Evolutionary conservation across 192 early-diverging fungal genomes (phyloP), one percentile per base, ranked within the genome.

Genomic region (Coemansia sp.): DNA sequence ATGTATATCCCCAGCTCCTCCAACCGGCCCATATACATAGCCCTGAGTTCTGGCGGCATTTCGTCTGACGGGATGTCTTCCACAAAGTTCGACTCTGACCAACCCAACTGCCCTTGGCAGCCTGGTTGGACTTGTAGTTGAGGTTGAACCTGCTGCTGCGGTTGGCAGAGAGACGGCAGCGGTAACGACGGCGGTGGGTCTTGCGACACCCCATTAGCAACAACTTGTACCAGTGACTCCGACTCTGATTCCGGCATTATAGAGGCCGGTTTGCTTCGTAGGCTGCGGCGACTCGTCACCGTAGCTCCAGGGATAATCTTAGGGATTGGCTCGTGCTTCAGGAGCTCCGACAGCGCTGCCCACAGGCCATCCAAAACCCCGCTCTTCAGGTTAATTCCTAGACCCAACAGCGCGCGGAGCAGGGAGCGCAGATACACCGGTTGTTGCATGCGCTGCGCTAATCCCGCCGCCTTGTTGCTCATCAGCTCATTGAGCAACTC

Each of bases 391-490:
- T 60, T 51, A 20, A 75, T 24, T 6, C 76, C 80, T 4, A 83
- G 67, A 12, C 80, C 80, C 59, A 83, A 20, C 52, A 83, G 70
- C 24, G 70, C 46, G 15, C 76, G 76, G 11, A 78, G 20, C 46
- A 73, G 46, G 3, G 70, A 47, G 10, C 80, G 80, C 36, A 83
- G 15, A 34, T n/a, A 13, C 43, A 66, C 20, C 12, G 65, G 36
- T 13, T 42, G n/a, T 18, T 41, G 51, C 57, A 66, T 65, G 41
- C 46, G 33, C 33, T 20, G 20, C 8, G 62, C 52, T 27, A 31
- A 42, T 27, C 20, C 63, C 18, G 20, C 33, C 11, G 51, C 34
- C 31, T 8, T 60, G 16, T 15, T 36, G 34, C 3, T 27, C 4
- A 75, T 46, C 3, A 63, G 10, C 7, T 36, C 15, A 9, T 38